Percentiles rank a stretch among this genome's conserved stretches.
These are phyloP conservation scores for Cladophialophora immunda DNA, from an alignment of 2,329 filamentous ascomycete genomes.

Conservation along the genomic window DNA sequence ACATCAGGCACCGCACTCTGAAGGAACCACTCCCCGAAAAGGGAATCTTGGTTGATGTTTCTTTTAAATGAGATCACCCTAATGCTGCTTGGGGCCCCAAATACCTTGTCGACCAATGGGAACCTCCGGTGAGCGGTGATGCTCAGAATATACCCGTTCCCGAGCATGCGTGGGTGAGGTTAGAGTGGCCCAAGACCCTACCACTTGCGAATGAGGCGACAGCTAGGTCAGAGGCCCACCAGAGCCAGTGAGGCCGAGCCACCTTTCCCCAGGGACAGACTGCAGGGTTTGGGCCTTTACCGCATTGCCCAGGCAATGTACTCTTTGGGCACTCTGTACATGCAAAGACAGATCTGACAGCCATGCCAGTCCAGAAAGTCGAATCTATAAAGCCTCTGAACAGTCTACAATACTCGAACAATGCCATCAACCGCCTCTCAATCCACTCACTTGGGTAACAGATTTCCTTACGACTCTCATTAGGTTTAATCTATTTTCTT, in stretches of 20 bases:
- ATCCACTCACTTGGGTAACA: slow-evolving; percentile 8
- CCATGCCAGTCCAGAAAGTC: neutral
- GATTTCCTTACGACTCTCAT: slow-evolving; percentile 17
- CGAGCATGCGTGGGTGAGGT: neutral
- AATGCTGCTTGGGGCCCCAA: neutral
- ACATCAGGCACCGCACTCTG: neutral
- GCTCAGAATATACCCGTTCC: slow-evolving; percentile 6
- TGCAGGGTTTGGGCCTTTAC: neutral
- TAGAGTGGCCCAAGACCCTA: neutral
- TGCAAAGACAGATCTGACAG: neutral
- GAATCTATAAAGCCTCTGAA: slow-evolving; percentile 2
- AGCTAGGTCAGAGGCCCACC: neutral
- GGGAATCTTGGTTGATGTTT: neutral
- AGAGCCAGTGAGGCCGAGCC: slow-evolving; percentile 7
- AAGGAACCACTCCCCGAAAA: neutral
- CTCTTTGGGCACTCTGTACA: neutral
- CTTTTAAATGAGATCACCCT: neutral
- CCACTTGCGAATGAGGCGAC: neutral
- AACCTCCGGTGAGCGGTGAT: neutral
- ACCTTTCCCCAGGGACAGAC: neutral
- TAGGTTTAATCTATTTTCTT: neutral
- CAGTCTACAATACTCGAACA: neutral
- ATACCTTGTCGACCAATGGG: neutral
- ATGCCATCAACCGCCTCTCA: slow-evolving; percentile 12
- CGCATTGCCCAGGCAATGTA: neutral